phyloP scores from a whole-genome alignment of 495 filamentous ascomycete genomes.

The Annulohypoxylon bovei region DNA sequence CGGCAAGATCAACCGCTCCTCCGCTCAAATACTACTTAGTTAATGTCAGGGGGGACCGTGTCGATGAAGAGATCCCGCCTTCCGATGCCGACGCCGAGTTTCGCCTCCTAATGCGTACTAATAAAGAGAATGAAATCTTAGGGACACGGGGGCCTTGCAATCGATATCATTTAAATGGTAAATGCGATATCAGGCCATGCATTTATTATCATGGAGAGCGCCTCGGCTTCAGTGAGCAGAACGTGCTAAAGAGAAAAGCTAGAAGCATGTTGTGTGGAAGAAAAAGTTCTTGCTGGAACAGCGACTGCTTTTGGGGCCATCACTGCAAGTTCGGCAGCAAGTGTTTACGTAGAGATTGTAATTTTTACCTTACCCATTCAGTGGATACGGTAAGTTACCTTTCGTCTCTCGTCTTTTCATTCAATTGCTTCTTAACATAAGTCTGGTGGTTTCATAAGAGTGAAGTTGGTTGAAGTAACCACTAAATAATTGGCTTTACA shows the following conservation, averaged over 20 bases:
- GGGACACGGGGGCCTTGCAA: conserved; percentile 49
- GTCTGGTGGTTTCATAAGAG: background rate
- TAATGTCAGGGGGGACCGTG: conserved; percentile 46
- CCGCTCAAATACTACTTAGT: conserved; percentile 38
- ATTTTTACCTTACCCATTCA: conserved; percentile 44
- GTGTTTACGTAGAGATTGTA: conserved; percentile 44
- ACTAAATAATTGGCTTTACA: background rate
- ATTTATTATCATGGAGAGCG: conserved; percentile 47
- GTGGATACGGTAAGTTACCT: conserved; percentile 48
- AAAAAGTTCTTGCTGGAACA: conserved; percentile 37
- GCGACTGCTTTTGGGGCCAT: conserved; percentile 49
- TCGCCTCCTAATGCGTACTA: conserved; percentile 38
- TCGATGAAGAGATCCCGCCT: conserved; percentile 48
- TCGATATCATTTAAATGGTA: conserved; percentile 44
- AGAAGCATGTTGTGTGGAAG: conserved; percentile 40
- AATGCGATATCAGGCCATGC: conserved; percentile 45
- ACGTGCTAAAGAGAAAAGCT: conserved; percentile 41
- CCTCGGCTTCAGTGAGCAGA: conserved; percentile 37
- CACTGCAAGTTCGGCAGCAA: conserved; percentile 39
- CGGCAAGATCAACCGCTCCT: background rate
- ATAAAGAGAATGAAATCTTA: conserved; percentile 15
- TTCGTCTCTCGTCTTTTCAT: background rate
- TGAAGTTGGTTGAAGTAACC: background rate
- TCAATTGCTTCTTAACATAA: background rate
- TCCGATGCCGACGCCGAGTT: conserved; percentile 28